These are phyloP conservation scores for Pseudogymnoascus sp. DNA, from an alignment of 2,329 filamentous ascomycete genomes.

Conservation along the genomic window DNA sequence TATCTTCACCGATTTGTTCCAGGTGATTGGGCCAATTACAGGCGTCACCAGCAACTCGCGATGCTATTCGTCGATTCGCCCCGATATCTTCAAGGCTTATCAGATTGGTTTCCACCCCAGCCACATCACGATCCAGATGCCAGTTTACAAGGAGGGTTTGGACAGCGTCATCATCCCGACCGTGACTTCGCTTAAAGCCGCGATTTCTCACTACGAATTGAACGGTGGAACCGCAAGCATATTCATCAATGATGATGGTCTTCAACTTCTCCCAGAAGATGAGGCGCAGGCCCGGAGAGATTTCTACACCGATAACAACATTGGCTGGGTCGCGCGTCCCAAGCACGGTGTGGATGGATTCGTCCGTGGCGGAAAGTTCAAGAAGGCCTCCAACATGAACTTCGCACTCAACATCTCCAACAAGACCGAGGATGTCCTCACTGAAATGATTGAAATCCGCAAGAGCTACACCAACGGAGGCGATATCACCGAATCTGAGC, in stretches of 20 bases:
- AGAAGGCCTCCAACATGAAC: slow-evolving; percentile 72
- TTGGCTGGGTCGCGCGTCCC: slow-evolving; percentile 47
- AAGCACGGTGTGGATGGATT: slow-evolving; percentile 40
- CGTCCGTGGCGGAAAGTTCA: slow-evolving; percentile 55
- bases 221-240: slow-evolving; percentile 61
- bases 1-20: slow-evolving; percentile 39
- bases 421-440: slow-evolving; percentile 52
- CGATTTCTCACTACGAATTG: slow-evolving; percentile 51
- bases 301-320: slow-evolving; percentile 50
- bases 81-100: slow-evolving; percentile 29
- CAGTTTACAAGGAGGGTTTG: slow-evolving; percentile 40
- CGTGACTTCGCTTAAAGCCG: slow-evolving; percentile 46
- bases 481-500: slow-evolving; percentile 26
- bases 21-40: slow-evolving; percentile 42
- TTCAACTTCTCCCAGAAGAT: slow-evolving; percentile 49
- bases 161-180: slow-evolving; percentile 46
- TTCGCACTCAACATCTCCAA: slow-evolving; percentile 56
- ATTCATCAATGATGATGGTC: slow-evolving; percentile 61
- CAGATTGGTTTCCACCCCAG: slow-evolving; percentile 29
- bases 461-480: slow-evolving; percentile 16
- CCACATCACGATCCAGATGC: slow-evolving; percentile 39
- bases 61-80: slow-evolving; percentile 38
- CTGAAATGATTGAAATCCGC: slow-evolving; percentile 8
- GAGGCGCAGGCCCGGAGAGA: slow-evolving; percentile 42
- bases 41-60: slow-evolving; percentile 36